Percentiles rank a stretch among this genome's conserved stretches.
Conservation (phyloP, 2,329 filamentous ascomycete species). For the Cladobotryum mycophilum region DNA sequence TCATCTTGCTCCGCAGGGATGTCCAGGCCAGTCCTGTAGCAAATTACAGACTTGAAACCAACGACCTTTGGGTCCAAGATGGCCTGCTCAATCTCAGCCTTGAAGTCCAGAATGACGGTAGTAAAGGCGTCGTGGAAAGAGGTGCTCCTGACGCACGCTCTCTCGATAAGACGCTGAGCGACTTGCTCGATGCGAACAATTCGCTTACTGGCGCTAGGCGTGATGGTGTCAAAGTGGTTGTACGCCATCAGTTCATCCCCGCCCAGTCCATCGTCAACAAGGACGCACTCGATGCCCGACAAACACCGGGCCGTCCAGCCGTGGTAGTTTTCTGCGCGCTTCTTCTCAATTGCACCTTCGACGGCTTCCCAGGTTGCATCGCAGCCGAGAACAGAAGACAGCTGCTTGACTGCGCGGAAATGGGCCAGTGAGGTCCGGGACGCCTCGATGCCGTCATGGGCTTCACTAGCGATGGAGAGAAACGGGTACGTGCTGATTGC, state of each 20-base stretch:
- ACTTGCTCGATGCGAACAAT: conserved; percentile 74
- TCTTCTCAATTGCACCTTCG: conserved; percentile 36
- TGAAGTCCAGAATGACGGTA: conserved; percentile 30
- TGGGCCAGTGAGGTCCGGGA: conserved; percentile 60
- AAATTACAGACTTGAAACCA: conserved; percentile 78
- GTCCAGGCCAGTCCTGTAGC: conserved; percentile 69
- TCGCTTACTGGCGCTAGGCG: conserved; percentile 57
- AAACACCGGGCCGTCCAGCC: conserved; percentile 60
- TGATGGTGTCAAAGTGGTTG: conserved; percentile 60
- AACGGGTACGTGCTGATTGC: conserved; percentile 42
- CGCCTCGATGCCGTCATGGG: conserved; percentile 60
- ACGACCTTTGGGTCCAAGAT: conserved; percentile 62
- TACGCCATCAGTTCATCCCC: conserved; percentile 49
- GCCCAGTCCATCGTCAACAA: conserved; percentile 73
- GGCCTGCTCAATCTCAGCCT: conserved; percentile 44
- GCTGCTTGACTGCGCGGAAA: conserved; percentile 61
- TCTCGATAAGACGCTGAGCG: conserved; percentile 55
- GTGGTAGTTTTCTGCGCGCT: conserved; percentile 41
- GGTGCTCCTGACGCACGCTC: conserved; percentile 31
- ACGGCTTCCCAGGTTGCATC: conserved; percentile 55
- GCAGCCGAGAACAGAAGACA: conserved; percentile 59
- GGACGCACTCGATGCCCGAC: conserved; percentile 62
- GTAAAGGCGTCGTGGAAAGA: conserved; percentile 21
- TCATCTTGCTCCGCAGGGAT: conserved; percentile 43
- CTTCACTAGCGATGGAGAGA: conserved; percentile 64